phyloP scores from a whole-genome alignment of 2,329 filamentous ascomycete genomes.

The Penicillium sp. region DNA sequence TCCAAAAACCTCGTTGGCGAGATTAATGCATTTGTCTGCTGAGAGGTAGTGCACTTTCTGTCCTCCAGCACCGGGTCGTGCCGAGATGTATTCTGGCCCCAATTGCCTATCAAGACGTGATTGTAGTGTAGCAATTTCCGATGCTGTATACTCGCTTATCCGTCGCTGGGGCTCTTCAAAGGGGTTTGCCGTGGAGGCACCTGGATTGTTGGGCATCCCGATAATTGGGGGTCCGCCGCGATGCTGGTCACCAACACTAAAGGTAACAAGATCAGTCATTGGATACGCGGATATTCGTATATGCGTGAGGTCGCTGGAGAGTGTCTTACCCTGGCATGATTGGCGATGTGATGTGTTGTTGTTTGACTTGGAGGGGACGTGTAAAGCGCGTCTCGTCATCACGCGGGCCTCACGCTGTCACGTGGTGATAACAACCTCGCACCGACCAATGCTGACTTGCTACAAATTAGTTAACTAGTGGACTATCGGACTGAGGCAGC shows the following conservation, averaged over 20 bases:
- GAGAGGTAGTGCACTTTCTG: conserved; percentile 89
- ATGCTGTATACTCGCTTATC: conserved; percentile 80
- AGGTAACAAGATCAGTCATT: conserved; percentile 23
- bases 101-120: conserved; percentile 86
- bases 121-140: conserved; percentile 85
- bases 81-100: conserved; percentile 92
- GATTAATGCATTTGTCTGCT: conserved; percentile 94
- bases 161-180: conserved; percentile 71
- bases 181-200: conserved; percentile 61
- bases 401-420: conserved; percentile 36
- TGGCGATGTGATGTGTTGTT: conserved; percentile 13
- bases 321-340: conserved; percentile 50
- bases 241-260: conserved; percentile 69
- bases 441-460: background rate
- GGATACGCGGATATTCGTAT: conserved; percentile 2
- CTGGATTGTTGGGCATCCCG: conserved; percentile 38
- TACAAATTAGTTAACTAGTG: too few relatives aligned
- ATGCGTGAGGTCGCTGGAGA: background rate
- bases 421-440: conserved; percentile 23
- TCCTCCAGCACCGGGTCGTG: conserved; percentile 77
- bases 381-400: conserved; percentile 18
- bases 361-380: conserved; percentile 10
- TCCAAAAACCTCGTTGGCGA: conserved; percentile 92
- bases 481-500: background rate
- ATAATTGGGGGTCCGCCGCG: conserved; percentile 45